Conservation (phyloP, 1,139 yeast genomes). For the Hansenula anomala region DNA sequence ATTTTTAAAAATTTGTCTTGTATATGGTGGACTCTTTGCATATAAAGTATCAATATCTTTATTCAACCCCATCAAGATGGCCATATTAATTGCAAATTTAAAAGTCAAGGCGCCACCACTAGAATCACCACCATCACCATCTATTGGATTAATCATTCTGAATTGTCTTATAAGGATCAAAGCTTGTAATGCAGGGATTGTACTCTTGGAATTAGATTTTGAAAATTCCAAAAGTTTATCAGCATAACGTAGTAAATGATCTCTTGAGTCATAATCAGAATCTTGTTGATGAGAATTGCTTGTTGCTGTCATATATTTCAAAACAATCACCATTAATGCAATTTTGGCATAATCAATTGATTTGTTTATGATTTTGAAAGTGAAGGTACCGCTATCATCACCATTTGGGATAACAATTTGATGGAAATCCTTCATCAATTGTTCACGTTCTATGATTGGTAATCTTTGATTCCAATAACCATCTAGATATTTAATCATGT, state of each 20-base stretch:
- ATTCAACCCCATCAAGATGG: conserved; percentile 26
- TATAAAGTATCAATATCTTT: conserved; percentile 22
- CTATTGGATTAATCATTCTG: conserved; percentile 17
- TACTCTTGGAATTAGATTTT: conserved; percentile 10
- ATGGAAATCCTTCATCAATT: conserved; percentile 13
- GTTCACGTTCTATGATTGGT: conserved; percentile 12
- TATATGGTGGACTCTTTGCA: conserved; percentile 11
- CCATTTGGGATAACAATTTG: conserved; percentile 10
- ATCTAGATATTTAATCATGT: conserved; percentile 9
- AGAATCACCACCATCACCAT: conserved; percentile 24
- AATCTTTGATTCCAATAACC: conserved; percentile 13
- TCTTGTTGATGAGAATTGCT: conserved; percentile 9
- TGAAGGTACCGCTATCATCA: conserved; percentile 9
- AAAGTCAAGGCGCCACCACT: conserved; percentile 21
- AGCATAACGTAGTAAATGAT: conserved; percentile 14
- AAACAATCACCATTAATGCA: conserved; percentile 12
- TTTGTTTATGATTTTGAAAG: conserved; percentile 8
- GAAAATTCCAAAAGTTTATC: conserved; percentile 16
- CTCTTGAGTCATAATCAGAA: conserved; percentile 10
- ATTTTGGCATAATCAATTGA: conserved; percentile 17
- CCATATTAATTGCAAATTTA: conserved; percentile 20
- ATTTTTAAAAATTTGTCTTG: conserved; percentile 21
- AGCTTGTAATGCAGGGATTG: conserved; percentile 22
- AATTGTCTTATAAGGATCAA: conserved; percentile 20
- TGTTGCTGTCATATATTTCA: conserved; percentile 15